These are phyloP conservation scores for Sporothrix mexicana DNA, from an alignment of 2,329 filamentous ascomycete genomes.

Conservation along the genomic window DNA sequence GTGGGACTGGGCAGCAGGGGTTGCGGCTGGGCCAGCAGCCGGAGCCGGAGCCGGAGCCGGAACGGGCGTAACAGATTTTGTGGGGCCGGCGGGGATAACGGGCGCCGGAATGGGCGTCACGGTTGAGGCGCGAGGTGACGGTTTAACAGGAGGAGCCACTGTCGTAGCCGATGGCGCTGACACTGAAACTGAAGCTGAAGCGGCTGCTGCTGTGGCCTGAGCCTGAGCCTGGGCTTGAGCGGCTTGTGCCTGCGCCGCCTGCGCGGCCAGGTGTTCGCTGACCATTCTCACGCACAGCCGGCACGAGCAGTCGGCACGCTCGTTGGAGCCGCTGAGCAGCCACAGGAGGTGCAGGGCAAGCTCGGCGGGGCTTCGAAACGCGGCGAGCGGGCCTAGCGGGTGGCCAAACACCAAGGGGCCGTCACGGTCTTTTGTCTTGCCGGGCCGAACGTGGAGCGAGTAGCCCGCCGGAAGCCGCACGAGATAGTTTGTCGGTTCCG, in stretches of 20 bases:
- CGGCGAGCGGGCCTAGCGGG: conserved; percentile 37
- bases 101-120: conserved; percentile 25
- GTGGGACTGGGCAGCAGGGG: not conserved
- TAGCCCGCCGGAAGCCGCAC: conserved; percentile 39
- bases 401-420: conserved; percentile 44
- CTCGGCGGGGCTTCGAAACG: conserved; percentile 59
- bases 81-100: not conserved
- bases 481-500: conserved; percentile 36
- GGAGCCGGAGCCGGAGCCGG: not conserved
- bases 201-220: not conserved
- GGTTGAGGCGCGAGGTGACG: not conserved
- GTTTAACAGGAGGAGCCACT: not conserved
- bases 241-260: not conserved
- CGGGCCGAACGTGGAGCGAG: conserved; percentile 37
- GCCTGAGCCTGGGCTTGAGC: too few relatives aligned
- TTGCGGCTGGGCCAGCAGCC: not conserved
- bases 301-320: conserved; percentile 58
- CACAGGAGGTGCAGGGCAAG: conserved; percentile 60
- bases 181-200: not conserved
- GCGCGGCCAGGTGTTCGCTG: conserved; percentile 31
- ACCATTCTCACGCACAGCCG: conserved; percentile 51
- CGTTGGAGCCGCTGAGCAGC: conserved; percentile 55
- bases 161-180: not conserved
- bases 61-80: not conserved
- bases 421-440: conserved; percentile 64